phyloP scores from a whole-genome alignment of 129 eudicot genomes.

The Glebionis coronaria region DNA sequence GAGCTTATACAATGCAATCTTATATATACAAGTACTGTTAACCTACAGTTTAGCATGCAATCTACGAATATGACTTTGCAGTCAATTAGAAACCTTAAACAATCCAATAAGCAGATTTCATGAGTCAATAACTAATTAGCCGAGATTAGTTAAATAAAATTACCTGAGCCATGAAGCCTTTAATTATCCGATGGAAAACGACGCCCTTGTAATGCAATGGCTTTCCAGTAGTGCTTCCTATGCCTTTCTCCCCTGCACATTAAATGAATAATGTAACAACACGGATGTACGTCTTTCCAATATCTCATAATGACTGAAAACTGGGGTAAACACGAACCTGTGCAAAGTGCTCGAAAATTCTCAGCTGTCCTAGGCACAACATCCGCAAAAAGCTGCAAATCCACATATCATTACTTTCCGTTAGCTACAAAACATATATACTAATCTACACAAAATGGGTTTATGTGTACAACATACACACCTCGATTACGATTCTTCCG shows the following conservation, averaged over 20 bases:
- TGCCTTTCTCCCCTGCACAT: constrained; percentile 83
- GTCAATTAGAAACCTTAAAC: background rate
- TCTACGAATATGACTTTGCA: background rate
- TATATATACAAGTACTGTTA: background rate
- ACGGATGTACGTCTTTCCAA: background rate
- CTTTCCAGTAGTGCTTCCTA: constrained; percentile 70
- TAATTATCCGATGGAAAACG: constrained; percentile 76
- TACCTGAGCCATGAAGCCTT: constrained; percentile 72
- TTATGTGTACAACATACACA: constrained; percentile 5
- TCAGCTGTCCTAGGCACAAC: constrained; percentile 88
- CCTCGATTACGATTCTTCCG: constrained; percentile 80
- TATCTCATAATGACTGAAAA: background rate
- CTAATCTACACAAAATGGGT: background rate
- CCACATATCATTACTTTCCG: background rate
- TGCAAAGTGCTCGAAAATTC: constrained; percentile 90
- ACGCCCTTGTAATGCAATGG: constrained; percentile 81
- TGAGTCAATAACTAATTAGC: constrained; percentile 5
- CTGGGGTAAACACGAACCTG: constrained; percentile 41
- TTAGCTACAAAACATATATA: no score
- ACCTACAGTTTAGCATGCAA: background rate
- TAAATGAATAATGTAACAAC: constrained; percentile 12
- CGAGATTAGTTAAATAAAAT: background rate
- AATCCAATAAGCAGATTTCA: constrained; percentile 1
- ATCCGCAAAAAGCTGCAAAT: constrained; percentile 85
- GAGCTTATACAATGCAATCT: background rate